Base-by-base conservation (phyloP, 139 green algal species). In the Chlorella sorokiniana region DNA sequence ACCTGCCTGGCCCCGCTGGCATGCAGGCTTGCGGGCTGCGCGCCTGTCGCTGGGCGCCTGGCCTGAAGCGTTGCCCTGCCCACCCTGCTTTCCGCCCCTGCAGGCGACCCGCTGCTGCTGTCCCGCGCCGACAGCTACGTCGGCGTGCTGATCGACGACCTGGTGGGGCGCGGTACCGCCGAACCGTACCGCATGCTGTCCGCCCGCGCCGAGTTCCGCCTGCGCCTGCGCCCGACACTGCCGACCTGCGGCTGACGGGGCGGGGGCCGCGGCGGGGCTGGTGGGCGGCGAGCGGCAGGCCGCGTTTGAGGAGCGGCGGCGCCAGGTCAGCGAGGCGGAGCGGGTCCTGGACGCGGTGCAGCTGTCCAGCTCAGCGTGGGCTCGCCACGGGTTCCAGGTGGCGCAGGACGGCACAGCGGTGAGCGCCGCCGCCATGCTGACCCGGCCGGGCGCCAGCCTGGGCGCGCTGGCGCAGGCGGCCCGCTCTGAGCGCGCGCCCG, bases 101-200 rank as follows among this genome's bases (percentile, higher is more conserved):
- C 82, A 87, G 82, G 27, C 20, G 80, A 83, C 14, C 84, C 81
- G 1, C 79, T 93, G 75, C 20, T 86, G 71, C 69, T 92, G 51
- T 81, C 77, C 16, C 61, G 89, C 10, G 62, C 76, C 23, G 79
- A 92, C 40, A 81, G 80, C 64, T 93, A 93, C 81, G 73, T 71
- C 16, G 89, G 89, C 11, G 89, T 93, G 38, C 76, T 93, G 22
- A 65, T 92, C 44, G 86, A 93, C 56, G 89, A 93, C 70, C 44
- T 93, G 31, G 78, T 91, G 23, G 76, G 31, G 23, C 62, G 83
- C 18, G 87, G 89, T 42, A 91, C 88, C 14, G 42, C 44, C 22
- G 89, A 93, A 79, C 89, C 89, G 16, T 93, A 93, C 75, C 83
- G 89, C 62, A 93, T 93, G 89, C 85, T 93, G 22, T 84, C 35